These are phyloP conservation scores for Cyberlindnera japonica DNA, from an alignment of 805 yeast genomes.

Conservation along the genomic window DNA sequence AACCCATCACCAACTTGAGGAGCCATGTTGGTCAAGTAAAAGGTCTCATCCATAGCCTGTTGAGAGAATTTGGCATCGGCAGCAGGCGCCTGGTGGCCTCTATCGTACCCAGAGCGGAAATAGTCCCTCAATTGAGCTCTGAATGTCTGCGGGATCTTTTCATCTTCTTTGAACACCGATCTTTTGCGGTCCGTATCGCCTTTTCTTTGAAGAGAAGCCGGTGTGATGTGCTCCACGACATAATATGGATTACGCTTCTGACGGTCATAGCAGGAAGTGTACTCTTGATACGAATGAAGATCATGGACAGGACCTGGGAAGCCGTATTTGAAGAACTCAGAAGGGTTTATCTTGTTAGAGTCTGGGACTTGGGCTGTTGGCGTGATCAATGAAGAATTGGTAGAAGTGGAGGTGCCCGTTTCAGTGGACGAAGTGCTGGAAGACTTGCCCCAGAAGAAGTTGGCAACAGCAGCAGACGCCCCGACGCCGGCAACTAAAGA, in stretches of 20 bases:
- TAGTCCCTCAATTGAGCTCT: constrained; percentile 79
- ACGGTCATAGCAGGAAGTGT: constrained; percentile 82
- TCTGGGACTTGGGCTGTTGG: no score
- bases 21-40: constrained; percentile 81
- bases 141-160: constrained; percentile 67
- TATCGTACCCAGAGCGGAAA: constrained; percentile 91
- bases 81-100: constrained; percentile 98
- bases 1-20: constrained; percentile 99
- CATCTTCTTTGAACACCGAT: constrained; percentile 86
- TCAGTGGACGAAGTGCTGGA: constrained; percentile 10
- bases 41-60: constrained; percentile 92
- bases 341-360: constrained; percentile 50
- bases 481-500: constrained; percentile 21
- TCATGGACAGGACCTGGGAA: constrained; percentile 96
- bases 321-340: constrained; percentile 84
- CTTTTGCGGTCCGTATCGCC: constrained; percentile 71
- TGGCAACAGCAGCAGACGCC: constrained; percentile 31
- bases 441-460: constrained; percentile 32
- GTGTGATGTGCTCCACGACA: constrained; percentile 83
- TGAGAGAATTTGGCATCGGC: constrained; percentile 94
- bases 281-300: constrained; percentile 66
- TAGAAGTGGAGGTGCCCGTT: constrained; percentile 9
- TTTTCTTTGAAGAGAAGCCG: constrained; percentile 52
- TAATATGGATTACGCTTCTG: constrained; percentile 81
- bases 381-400: no score